These are phyloP conservation scores for Effrenium voratum DNA, from an alignment of 73 alveolate species.

Conservation along the genomic window DNA sequence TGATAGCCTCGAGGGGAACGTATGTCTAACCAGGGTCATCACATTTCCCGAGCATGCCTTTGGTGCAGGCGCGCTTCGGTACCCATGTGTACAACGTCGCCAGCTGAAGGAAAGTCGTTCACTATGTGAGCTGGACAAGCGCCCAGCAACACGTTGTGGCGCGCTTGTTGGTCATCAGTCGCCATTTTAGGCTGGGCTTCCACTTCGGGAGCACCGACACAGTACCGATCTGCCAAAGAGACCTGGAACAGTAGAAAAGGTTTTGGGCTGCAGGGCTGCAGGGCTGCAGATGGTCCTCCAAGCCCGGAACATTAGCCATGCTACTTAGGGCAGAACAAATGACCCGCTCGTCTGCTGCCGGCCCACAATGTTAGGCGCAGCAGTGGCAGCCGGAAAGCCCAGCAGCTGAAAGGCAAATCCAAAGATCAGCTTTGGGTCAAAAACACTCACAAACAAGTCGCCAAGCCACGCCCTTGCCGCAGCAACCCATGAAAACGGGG, in stretches of 20 bases:
- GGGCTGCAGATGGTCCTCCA: neutral
- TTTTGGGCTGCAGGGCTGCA: no score
- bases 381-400: no score
- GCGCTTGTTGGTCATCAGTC: neutral
- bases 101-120: conserved; percentile 1
- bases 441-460: neutral
- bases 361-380: no score
- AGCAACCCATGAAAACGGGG: neutral
- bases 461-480: neutral
- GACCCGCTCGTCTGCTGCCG: no score
- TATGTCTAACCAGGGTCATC: no score
- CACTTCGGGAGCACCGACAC: conserved; percentile 22
- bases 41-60: no score
- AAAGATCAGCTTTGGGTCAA: neutral
- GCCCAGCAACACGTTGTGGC: conserved; percentile 13
- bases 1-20: no score
- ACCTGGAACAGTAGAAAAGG: neutral
- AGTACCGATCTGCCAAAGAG: neutral
- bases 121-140: neutral
- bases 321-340: no score
- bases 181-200: no score
- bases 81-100: neutral
- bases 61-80: no score
- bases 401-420: neutral
- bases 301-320: no score